Conservation (phyloP, 2,329 filamentous ascomycete species). For the Trichoderma sp. region DNA sequence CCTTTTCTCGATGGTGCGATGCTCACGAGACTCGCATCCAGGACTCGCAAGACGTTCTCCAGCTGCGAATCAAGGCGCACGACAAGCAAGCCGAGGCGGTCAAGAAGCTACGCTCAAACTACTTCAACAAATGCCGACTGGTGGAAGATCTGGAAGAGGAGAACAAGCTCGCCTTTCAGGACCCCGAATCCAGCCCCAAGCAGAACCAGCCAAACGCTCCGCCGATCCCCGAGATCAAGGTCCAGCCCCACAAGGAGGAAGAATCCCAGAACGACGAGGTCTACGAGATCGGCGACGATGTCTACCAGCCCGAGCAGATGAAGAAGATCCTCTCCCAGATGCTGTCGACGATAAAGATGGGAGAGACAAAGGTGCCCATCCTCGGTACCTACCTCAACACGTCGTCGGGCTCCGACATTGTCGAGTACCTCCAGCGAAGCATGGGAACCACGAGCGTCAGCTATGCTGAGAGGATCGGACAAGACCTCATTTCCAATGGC, state of each 20-base stretch:
- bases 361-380: constrained; percentile 93
- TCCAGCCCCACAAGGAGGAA: constrained; percentile 67
- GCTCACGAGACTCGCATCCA: constrained; percentile 89
- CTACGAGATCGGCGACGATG: constrained; percentile 87
- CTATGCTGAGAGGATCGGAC: constrained; percentile 91
- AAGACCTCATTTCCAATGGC: constrained; percentile 84
- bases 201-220: constrained; percentile 58
- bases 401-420: constrained; percentile 87
- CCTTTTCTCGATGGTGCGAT: constrained; percentile 95
- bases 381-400: constrained; percentile 94
- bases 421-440: constrained; percentile 89
- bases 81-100: constrained; percentile 88
- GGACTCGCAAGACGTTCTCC: constrained; percentile 92
- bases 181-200: constrained; percentile 72
- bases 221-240: constrained; percentile 81
- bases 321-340: constrained; percentile 89
- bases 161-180: constrained; percentile 96
- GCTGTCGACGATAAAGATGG: constrained; percentile 81
- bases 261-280: constrained; percentile 72
- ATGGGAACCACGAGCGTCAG: constrained; percentile 82
- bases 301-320: constrained; percentile 80
- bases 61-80: constrained; percentile 86
- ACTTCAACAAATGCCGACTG: constrained; percentile 98
- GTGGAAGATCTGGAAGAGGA: constrained; percentile 98
- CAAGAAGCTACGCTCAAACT: constrained; percentile 90